Percentiles rank a stretch among this genome's conserved stretches.
phyloP scores from a whole-genome alignment of 2,329 filamentous ascomycete species.

The Myrmaecium sp. region DNA sequence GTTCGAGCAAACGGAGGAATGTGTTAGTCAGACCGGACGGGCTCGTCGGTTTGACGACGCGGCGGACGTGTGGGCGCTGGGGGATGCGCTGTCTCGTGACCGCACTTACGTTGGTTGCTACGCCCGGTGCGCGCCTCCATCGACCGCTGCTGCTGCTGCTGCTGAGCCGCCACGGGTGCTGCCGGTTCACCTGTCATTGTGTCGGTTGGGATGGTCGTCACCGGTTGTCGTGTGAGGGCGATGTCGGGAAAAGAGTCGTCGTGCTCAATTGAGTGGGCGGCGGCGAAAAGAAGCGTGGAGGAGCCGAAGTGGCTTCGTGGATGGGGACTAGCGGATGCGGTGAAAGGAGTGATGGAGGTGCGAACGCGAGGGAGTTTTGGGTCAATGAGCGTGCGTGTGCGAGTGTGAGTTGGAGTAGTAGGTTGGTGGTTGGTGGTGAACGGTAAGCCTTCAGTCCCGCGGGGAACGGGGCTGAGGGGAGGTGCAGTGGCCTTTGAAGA shows the following conservation, averaged over 20 bases:
- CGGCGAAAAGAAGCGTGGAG: conserved; percentile 3
- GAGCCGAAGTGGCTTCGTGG: conserved; percentile 7
- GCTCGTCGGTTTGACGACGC: conserved; percentile 1
- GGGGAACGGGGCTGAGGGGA: conserved; percentile 32
- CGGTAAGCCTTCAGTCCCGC: conserved; percentile 27
- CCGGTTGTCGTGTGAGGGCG: background rate
- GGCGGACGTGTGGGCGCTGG: conserved; percentile 6
- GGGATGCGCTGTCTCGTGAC: conserved; percentile 9
- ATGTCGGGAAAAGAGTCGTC: conserved; percentile 1
- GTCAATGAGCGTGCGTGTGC: conserved; percentile 5
- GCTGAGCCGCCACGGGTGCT: background rate
- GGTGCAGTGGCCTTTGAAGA: conserved; percentile 25
- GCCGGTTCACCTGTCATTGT: conserved; percentile 1
- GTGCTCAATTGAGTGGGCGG: too few relatives aligned
- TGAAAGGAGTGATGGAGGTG: conserved; percentile 5
- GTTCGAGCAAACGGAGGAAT: conserved; percentile 9
- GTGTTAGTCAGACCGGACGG: conserved; percentile 6
- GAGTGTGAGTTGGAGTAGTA: conserved; percentile 12
- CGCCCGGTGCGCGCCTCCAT: conserved; percentile 58
- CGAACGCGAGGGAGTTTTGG: conserved; percentile 3
- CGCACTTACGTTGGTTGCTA: conserved; percentile 61
- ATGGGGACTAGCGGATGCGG: conserved; percentile 3
- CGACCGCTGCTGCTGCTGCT: conserved; percentile 25
- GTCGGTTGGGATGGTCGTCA: conserved; percentile 3
- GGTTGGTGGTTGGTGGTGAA: conserved; percentile 4